Conservation (phyloP, 129 eudicot species). For the Flaveria ramosissima region DNA sequence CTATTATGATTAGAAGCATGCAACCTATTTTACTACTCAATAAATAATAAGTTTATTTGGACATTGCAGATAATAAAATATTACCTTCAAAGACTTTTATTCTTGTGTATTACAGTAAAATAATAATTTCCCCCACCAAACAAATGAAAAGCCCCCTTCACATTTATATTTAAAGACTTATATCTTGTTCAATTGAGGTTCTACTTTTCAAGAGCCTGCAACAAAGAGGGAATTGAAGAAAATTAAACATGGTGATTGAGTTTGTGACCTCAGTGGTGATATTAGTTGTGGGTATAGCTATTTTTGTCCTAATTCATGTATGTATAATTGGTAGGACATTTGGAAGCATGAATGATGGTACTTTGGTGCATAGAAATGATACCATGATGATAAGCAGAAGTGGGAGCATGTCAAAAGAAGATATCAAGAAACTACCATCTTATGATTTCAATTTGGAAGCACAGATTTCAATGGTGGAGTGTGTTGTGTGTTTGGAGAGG, state of each 20-base stretch:
- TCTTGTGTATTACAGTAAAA: neutral
- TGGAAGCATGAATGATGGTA: conserved; percentile 28
- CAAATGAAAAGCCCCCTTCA: conserved; percentile 12
- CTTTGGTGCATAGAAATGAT: conserved; percentile 34
- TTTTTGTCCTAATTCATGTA: conserved; percentile 54
- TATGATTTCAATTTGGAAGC: conserved; percentile 48
- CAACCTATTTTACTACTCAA: neutral
- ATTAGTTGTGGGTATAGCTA: conserved; percentile 48
- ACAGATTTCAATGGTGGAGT: conserved; percentile 39
- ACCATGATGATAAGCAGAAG: conserved; percentile 27
- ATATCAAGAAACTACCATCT: conserved; percentile 52
- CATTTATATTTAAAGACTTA: conserved; percentile 21
- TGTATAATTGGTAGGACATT: conserved; percentile 70
- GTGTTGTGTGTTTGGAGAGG: conserved; percentile 61
- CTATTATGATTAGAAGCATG: neutral
- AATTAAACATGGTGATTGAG: conserved; percentile 40
- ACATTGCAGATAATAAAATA: neutral
- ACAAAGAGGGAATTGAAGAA: conserved; percentile 20
- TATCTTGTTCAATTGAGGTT: conserved; percentile 32
- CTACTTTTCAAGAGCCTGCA: conserved; percentile 17
- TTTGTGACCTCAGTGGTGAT: conserved; percentile 47
- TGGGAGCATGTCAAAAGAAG: conserved; percentile 52
- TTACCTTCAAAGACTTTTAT: conserved; percentile 14
- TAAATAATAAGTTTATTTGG: neutral
- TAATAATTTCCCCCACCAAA: conserved; percentile 15